Percentiles rank a stretch among this genome's conserved stretches.
These are phyloP conservation scores for Guyanaporus albipodus DNA, from an alignment of 768 basidiomycete species.

Conservation along the genomic window DNA sequence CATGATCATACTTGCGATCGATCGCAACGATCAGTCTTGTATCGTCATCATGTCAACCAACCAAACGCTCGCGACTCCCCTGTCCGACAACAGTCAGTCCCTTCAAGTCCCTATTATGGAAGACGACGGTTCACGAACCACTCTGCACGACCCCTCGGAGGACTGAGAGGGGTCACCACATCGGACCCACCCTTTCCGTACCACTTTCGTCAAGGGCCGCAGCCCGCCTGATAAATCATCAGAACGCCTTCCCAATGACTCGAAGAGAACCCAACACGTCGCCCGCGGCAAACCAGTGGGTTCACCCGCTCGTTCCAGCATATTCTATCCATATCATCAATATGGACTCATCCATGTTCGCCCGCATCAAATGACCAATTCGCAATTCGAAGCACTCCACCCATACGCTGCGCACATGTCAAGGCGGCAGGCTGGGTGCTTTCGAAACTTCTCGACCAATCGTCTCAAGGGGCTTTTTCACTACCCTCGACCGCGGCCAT, in stretches of 20 bases:
- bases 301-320: conserved; percentile 5
- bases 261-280: conserved; percentile 13
- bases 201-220: conserved; percentile 21
- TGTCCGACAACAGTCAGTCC: background rate
- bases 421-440: conserved; percentile 4
- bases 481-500: conserved; percentile 29
- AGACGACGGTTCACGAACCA: background rate
- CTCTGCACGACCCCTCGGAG: conserved; percentile 11
- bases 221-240: conserved; percentile 15
- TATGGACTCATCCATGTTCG: conserved; percentile 9
- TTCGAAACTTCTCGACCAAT: conserved; percentile 22
- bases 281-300: conserved; percentile 20
- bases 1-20: conserved; percentile 31
- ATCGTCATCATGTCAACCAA: conserved; percentile 23
- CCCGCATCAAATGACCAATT: conserved; percentile 25
- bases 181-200: conserved; percentile 14
- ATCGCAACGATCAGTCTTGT: conserved; percentile 28
- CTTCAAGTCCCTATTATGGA: background rate
- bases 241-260: conserved; percentile 14
- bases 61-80: conserved; percentile 1
- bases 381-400: conserved; percentile 30
- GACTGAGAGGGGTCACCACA: conserved; percentile 9
- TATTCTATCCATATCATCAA: conserved; percentile 13
- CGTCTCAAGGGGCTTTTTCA: background rate
- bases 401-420: conserved; percentile 13